A percentile compares a stretch with the other conserved stretches of the same genome.
Conservation (phyloP, 176 grass and related monocot species). For the Aegilops tauschii region DNA sequence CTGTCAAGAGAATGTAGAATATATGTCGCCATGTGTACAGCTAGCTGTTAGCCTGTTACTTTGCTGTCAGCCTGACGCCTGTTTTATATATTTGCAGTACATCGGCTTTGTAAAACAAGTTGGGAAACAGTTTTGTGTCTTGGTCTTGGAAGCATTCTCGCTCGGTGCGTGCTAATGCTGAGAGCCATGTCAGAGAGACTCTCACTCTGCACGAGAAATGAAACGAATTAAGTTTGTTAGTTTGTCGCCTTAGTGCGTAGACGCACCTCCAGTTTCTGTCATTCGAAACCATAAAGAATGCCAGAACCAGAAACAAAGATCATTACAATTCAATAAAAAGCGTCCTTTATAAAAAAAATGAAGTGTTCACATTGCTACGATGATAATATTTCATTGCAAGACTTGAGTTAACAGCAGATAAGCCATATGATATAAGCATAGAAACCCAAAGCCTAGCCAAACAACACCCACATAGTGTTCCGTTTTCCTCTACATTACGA, state of each 20-base stretch:
- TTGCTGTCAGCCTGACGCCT: constrained; percentile 16
- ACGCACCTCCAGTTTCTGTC: neutral
- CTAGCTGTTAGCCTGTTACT: constrained; percentile 14
- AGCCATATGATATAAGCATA: neutral
- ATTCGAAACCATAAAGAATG: neutral
- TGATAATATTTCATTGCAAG: neutral
- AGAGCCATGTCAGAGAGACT: neutral
- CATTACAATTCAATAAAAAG: too few species aligned
- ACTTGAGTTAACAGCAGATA: constrained; percentile 4
- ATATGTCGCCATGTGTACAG: constrained; percentile 37
- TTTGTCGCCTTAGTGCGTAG: neutral
- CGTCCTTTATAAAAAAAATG: too few species aligned
- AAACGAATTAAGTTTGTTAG: neutral
- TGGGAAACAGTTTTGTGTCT: neutral
- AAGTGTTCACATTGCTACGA: neutral
- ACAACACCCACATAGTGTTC: neutral
- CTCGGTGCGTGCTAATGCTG: neutral
- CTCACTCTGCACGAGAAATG: neutral
- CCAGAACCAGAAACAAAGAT: neutral
- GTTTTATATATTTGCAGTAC: neutral
- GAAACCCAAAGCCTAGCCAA: neutral
- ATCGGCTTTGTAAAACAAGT: neutral
- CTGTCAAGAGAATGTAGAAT: constrained; percentile 22
- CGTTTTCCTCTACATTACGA: neutral
- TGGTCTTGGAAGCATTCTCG: neutral